These are phyloP conservation scores for Salix caprea DNA, from an alignment of 345 rosid genomes.

Conservation along the genomic window DNA sequence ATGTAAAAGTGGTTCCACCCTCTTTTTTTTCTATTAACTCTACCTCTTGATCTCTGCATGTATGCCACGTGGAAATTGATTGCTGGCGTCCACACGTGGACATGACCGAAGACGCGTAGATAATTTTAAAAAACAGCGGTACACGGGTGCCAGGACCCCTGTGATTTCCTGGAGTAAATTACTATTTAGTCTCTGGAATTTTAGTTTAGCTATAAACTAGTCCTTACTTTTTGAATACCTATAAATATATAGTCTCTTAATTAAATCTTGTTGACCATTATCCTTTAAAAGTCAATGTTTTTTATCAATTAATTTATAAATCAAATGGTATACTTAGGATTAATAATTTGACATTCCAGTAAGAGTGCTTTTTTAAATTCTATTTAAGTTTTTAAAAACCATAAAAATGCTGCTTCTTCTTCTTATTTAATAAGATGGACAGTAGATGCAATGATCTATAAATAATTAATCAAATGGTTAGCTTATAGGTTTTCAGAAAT, in stretches of 20 bases:
- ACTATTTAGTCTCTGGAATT: background rate
- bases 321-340: too few species aligned
- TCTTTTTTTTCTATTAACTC: background rate
- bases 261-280: background rate
- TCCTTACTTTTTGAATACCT: background rate
- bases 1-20: constrained; percentile 3
- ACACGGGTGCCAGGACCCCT: constrained; percentile 5
- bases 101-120: constrained; percentile 31
- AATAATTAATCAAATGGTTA: too few species aligned
- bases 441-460: too few species aligned
- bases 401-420: too few species aligned
- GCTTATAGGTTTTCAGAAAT: background rate
- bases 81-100: constrained; percentile 25
- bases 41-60: background rate
- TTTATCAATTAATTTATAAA: background rate
- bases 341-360: too few species aligned
- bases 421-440: too few species aligned
- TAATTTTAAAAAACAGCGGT: constrained; percentile 4
- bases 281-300: background rate
- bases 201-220: background rate
- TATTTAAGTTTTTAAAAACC: too few species aligned
- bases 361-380: too few species aligned
- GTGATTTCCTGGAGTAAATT: background rate
- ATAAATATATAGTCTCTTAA: background rate
- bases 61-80: constrained; percentile 29